Base-by-base conservation (phyloP, 257 asterid species). In the Rubia yunnanensis region DNA sequence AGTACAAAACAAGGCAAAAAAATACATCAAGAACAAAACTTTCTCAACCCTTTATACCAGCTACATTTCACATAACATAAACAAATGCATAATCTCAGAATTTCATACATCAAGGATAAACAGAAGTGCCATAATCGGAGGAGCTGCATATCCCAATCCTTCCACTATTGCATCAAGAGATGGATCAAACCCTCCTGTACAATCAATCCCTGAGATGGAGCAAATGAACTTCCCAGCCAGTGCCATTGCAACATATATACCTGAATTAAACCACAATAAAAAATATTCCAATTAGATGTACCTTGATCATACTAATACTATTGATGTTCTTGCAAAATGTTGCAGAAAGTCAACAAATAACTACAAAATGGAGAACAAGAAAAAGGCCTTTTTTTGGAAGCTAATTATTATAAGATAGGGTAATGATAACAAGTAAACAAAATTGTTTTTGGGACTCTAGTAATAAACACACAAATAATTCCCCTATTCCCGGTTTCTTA, bases 121-220 rank as follows among this genome's bases (percentile, higher is more conserved):
- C 66, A 89, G 95, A 78, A 86, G 92, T 49, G 95, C 96, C 97
- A 89, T 89, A 63, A 92, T 89, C 11, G 99, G 99, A 64, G 97
- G 99, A 79, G 85, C 87, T 63, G 99, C 97, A 79, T 92, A 89
- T 78, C 95, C 99, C 75, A 92, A 62, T 72, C 99, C 99, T 61
- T 83, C 81, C 30, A 89, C 95, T 65, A 87, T 77, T 76, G 99
- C 95, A 76, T 87, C 82, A 60, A 89, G 77, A 39, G 95, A 77
- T 52, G 82, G 80, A 71, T 84, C 82, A 60, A 89, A 92, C 62
- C 98, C 98, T 71, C 98, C 98, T 41, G 73, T 80, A 77, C 78
- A 77, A 75, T 92, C 99, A 36, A 84, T 84, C 71, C 99, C 97
- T 5, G 95, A 78, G 63, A 87, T 76, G 23, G 97, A 89, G 83